phyloP scores from a whole-genome alignment of 495 filamentous ascomycete species.

The Penicillium mononematosum region DNA sequence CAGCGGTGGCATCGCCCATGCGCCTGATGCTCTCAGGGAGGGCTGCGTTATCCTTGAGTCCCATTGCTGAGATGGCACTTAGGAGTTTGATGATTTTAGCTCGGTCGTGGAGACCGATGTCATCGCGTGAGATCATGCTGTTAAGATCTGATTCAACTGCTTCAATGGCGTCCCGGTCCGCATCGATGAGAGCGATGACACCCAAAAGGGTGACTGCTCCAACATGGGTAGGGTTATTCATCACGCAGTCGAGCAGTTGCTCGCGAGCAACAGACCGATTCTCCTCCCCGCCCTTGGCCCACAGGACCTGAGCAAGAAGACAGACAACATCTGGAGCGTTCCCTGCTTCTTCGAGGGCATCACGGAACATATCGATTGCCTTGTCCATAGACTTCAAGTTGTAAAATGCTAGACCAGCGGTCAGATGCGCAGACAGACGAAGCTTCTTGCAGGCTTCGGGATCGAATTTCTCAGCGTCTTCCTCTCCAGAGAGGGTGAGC shows the following conservation, averaged over 20 bases:
- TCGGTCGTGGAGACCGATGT: slow-evolving; percentile 45
- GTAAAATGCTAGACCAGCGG: slow-evolving; percentile 78
- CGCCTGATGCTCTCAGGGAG: slow-evolving; percentile 39
- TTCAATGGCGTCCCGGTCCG: slow-evolving; percentile 71
- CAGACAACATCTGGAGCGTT: slow-evolving; percentile 83
- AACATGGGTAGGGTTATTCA: slow-evolving; percentile 68
- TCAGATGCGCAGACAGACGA: slow-evolving; percentile 81
- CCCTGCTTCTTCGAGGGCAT: slow-evolving; percentile 74
- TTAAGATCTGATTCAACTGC: slow-evolving; percentile 80
- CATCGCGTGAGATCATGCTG: slow-evolving; percentile 62
- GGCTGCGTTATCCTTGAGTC: slow-evolving; percentile 32
- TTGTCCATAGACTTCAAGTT: slow-evolving; percentile 59
- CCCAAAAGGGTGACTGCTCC: slow-evolving; percentile 76
- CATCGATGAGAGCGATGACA: slow-evolving; percentile 75
- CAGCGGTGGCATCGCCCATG: slow-evolving; percentile 58
- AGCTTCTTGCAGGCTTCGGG: slow-evolving; percentile 59
- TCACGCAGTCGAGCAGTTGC: slow-evolving; percentile 75
- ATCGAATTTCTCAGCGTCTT: slow-evolving; percentile 54
- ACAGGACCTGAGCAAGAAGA: slow-evolving; percentile 84
- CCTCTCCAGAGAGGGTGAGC: slow-evolving; percentile 63
- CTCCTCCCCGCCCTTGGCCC: slow-evolving; percentile 79
- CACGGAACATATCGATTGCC: slow-evolving; percentile 75
- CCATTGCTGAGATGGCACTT: slow-evolving; percentile 52
- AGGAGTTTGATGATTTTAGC: slow-evolving; percentile 57
- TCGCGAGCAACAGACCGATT: slow-evolving; percentile 73